Conservation (phyloP, 2,329 filamentous ascomycete species). For the Phialemoniopsis sp. region DNA sequence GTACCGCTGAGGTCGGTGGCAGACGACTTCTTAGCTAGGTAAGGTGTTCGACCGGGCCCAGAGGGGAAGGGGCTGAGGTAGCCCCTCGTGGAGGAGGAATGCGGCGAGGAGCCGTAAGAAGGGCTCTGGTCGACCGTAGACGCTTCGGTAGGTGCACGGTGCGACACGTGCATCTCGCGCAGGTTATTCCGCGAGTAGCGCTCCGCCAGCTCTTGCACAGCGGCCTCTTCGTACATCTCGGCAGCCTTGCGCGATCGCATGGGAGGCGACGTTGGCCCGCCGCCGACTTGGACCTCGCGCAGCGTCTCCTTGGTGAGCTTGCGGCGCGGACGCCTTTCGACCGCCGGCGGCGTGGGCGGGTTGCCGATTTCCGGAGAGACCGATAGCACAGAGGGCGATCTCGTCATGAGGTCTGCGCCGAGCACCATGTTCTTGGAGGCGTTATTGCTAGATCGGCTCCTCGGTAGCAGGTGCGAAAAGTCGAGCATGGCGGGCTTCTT, state of each 20-base stretch:
- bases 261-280: neutral
- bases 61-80: neutral
- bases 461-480: constrained; percentile 36
- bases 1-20: constrained; percentile 14
- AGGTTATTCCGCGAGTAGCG: too few relatives aligned
- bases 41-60: too few relatives aligned
- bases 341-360: constrained; percentile 17
- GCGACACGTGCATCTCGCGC: too few relatives aligned
- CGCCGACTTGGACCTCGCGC: constrained; percentile 6
- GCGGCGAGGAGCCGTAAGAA: neutral
- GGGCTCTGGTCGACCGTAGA: neutral
- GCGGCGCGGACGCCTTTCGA: constrained; percentile 24
- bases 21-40: constrained; percentile 11
- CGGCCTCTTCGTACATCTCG: too few relatives aligned
- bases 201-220: too few relatives aligned
- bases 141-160: too few relatives aligned
- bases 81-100: too few relatives aligned
- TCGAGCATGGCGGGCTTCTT: constrained; percentile 46
- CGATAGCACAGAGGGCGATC: constrained; percentile 38
- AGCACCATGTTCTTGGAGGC: constrained; percentile 20
- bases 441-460: constrained; percentile 18
- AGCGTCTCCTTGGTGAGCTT: constrained; percentile 31
- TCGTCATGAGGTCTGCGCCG: constrained; percentile 29
- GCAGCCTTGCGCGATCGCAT: too few relatives aligned
- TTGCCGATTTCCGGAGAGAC: constrained; percentile 22